Base-by-base conservation (phyloP, 345 rosid genomes). In the Cardamine resedifolia region DNA sequence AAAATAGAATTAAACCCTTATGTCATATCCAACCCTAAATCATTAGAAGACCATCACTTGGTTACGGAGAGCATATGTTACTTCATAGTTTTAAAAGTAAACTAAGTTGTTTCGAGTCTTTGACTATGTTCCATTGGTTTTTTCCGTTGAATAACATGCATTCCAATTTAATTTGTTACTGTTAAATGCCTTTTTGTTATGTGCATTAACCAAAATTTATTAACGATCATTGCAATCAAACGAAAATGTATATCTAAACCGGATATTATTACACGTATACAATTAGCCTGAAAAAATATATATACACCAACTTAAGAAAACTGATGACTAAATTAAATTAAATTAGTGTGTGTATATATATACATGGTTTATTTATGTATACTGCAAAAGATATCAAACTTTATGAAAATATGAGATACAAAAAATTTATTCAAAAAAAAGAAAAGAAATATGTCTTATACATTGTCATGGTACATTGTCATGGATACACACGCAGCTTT, bases 351-450 rank as follows among this genome's bases (percentile, higher is more conserved):
- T 39, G 2, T 23, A 7, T 38, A 7, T 7, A 23, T 27, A 44
- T 28, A 12, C 20, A 36, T 36, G 49, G 34, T 10, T 16, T 14
- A 36, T 11, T 49, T 60, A 18, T 49, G 58, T 24, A 8, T 16
- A 71, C 68, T 49, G 8, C 67, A 6, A 38, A 43, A 28, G 24
- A 34, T 71, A 39, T 49, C n/a, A 60, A 36, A 49, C 59, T 59
- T 34, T 11, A 48, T 26, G 43, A 27, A 12, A 3, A 55, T 27
- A 51, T 10, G 62, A 55, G 3, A 55, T 68, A 31, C 4, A 39
- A 9, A 38, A 1, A 33, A 1, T 2, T 31, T 52, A 6, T 23
- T 23, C n/a, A 7, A 4, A 3, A 57, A 57, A 57, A 4, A 10
- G 5, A 31, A 7, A 21, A 3, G n/a, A n/a, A n/a, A 12, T 12